Conservation (phyloP, 2,329 filamentous ascomycete species). For the Fusarium metavorans region DNA sequence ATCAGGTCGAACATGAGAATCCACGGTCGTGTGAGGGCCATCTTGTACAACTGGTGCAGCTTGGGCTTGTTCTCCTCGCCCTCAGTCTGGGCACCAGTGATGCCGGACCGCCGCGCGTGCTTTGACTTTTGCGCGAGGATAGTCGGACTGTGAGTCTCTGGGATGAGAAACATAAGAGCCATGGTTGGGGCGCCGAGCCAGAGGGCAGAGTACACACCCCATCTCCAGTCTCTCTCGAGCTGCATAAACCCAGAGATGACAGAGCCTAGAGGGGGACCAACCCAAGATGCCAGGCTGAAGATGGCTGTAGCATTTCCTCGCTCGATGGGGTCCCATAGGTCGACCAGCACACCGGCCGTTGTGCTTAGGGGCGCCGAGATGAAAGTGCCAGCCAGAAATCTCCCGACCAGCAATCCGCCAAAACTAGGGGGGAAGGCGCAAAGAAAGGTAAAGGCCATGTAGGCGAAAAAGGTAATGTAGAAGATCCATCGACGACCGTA, state of each 20-base stretch:
- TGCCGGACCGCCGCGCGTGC: constrained; percentile 60
- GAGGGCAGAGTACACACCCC: constrained; percentile 63
- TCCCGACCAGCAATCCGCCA: constrained; percentile 62
- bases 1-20: constrained; percentile 66
- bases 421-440: constrained; percentile 69
- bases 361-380: constrained; percentile 63
- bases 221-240: constrained; percentile 66
- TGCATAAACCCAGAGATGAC: constrained; percentile 69
- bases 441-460: constrained; percentile 64
- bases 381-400: constrained; percentile 68
- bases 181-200: constrained; percentile 55
- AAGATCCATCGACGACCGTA: constrained; percentile 67
- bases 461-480: constrained; percentile 60
- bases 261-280: constrained; percentile 65
- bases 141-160: constrained; percentile 65
- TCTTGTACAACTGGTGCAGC: constrained; percentile 59
- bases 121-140: constrained; percentile 66
- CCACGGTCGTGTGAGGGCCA: constrained; percentile 66
- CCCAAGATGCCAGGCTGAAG: constrained; percentile 65
- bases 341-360: constrained; percentile 63
- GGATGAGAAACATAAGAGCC: constrained; percentile 66
- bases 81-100: constrained; percentile 63
- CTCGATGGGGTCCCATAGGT: constrained; percentile 65
- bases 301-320: constrained; percentile 66
- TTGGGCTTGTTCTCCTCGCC: constrained; percentile 59